Percentiles rank a stretch among this genome's conserved stretches.
Conservation (phyloP, 1,139 yeast genomes). For the Debaryomyces psychrophilus region DNA sequence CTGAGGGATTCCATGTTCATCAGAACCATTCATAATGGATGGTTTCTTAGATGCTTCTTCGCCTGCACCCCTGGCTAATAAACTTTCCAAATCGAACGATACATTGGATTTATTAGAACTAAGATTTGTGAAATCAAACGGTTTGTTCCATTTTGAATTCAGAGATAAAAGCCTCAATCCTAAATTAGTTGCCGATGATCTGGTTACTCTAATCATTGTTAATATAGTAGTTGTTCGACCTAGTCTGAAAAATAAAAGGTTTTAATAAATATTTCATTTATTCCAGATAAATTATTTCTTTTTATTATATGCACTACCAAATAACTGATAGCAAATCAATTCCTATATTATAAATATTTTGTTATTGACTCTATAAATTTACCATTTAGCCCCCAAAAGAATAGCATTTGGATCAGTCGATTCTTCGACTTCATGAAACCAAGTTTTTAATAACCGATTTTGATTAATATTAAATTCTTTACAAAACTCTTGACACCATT, state of each 20-base stretch:
- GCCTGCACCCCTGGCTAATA: slow-evolving; percentile 4
- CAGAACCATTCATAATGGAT: not conserved
- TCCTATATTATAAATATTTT: not conserved
- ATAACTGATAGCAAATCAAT: not conserved
- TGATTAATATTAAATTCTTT: slow-evolving; percentile 30
- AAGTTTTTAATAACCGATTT: slow-evolving; percentile 47
- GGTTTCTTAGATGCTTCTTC: not conserved
- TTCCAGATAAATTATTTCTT: slow-evolving; percentile 6
- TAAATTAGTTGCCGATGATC: not conserved
- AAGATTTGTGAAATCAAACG: slow-evolving; percentile 11
- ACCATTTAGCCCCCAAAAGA: slow-evolving; percentile 51
- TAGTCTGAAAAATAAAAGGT: not conserved
- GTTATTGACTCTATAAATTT: slow-evolving; percentile 10
- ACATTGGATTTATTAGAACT: slow-evolving; percentile 4
- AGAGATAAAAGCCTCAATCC: slow-evolving; percentile 3
- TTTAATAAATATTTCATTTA: slow-evolving; percentile 5
- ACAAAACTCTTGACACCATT: slow-evolving; percentile 42
- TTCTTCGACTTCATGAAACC: slow-evolving; percentile 54
- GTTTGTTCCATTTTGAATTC: slow-evolving; percentile 8
- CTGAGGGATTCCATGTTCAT: not conserved
- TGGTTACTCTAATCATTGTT: slow-evolving; percentile 9
- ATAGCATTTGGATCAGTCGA: slow-evolving; percentile 52
- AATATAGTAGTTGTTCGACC: not conserved
- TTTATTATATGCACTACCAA: slow-evolving; percentile 4
- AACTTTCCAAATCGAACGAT: slow-evolving; percentile 12